These are phyloP conservation scores for Sphagnum contortum DNA, from an alignment of 225 moss, liverwort and hornwort genomes.

Conservation along the genomic window DNA sequence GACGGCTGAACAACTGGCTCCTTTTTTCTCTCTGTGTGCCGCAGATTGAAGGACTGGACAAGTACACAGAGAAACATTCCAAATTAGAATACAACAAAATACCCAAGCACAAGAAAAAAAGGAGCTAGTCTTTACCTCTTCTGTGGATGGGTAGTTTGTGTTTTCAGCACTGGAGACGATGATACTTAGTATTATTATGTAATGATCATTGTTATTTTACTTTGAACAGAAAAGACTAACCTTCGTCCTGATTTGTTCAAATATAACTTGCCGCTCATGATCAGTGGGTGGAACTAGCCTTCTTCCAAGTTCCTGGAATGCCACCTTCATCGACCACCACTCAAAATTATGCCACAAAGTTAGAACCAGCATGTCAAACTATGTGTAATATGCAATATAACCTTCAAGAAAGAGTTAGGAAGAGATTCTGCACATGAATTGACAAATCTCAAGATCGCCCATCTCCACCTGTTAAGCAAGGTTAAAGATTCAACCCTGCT, in stretches of 20 bases:
- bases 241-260: conserved; percentile 60
- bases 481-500: too few relatives aligned
- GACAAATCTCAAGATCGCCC: too few relatives aligned
- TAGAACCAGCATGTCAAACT: too few relatives aligned
- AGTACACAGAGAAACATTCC: too few relatives aligned
- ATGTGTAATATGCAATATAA: too few relatives aligned
- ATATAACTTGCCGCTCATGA: conserved; percentile 22
- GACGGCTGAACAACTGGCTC: conserved; percentile 46
- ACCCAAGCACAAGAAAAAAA: neutral
- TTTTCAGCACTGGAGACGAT: too few relatives aligned
- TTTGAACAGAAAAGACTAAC: conserved; percentile 11
- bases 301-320: conserved; percentile 39
- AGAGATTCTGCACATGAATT: too few relatives aligned
- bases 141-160: neutral
- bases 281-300: conserved; percentile 26
- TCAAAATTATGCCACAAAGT: too few relatives aligned
- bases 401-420: too few relatives aligned
- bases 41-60: conserved; percentile 68
- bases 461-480: too few relatives aligned
- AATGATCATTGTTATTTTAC: too few relatives aligned
- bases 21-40: conserved; percentile 41
- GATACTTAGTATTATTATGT: neutral
- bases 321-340: conserved; percentile 6
- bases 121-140: neutral
- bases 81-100: too few relatives aligned